Percentiles rank a stretch among this genome's conserved stretches.
phyloP scores from a whole-genome alignment of 495 filamentous ascomycete genomes.

The Aspergillus cavernicola region DNA sequence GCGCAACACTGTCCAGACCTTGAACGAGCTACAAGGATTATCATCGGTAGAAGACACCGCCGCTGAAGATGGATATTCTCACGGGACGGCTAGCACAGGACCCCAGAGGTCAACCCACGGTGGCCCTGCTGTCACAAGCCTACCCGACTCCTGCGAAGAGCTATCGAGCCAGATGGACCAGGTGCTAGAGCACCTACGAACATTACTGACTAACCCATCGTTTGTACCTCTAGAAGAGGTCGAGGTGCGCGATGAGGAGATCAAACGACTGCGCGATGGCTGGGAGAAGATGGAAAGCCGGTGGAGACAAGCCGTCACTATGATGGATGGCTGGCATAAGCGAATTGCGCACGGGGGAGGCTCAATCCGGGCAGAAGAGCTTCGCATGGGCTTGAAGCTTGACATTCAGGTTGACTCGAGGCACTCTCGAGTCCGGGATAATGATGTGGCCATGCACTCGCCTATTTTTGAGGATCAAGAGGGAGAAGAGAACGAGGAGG shows the following conservation, averaged over 20 bases:
- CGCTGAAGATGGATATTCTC: slow-evolving; percentile 36
- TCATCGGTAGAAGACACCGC: slow-evolving; percentile 48
- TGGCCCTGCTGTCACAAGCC: slow-evolving; percentile 30
- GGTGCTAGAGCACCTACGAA: slow-evolving; percentile 74
- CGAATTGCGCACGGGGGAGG: slow-evolving; percentile 75
- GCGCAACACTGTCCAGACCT: slow-evolving; percentile 61
- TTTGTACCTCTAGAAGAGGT: slow-evolving; percentile 97
- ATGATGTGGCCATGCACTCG: slow-evolving; percentile 31
- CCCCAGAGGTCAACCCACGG: slow-evolving; percentile 25
- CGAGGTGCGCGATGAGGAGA: slow-evolving; percentile 85
- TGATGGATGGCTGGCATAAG: slow-evolving; percentile 93
- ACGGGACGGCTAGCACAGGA: slow-evolving; percentile 36
- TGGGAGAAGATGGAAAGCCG: slow-evolving; percentile 89
- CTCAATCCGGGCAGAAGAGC: slow-evolving; percentile 76
- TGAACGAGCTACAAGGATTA: slow-evolving; percentile 78
- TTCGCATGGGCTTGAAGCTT: slow-evolving; percentile 69
- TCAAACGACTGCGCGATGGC: slow-evolving; percentile 70
- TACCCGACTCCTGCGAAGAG: slow-evolving; percentile 62
- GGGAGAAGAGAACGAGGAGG: slow-evolving; percentile 37
- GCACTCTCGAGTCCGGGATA: slow-evolving; percentile 25
- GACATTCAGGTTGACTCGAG: slow-evolving; percentile 55
- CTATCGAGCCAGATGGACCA: slow-evolving; percentile 67
- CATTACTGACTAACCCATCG: slow-evolving; percentile 85
- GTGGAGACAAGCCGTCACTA: slow-evolving; percentile 81
- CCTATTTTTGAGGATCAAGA: slow-evolving; percentile 53